Evolutionary conservation across 2,329 filamentous ascomycete genomes (phyloP).

Genomic region (Atkinsonella hypoxylon): DNA sequence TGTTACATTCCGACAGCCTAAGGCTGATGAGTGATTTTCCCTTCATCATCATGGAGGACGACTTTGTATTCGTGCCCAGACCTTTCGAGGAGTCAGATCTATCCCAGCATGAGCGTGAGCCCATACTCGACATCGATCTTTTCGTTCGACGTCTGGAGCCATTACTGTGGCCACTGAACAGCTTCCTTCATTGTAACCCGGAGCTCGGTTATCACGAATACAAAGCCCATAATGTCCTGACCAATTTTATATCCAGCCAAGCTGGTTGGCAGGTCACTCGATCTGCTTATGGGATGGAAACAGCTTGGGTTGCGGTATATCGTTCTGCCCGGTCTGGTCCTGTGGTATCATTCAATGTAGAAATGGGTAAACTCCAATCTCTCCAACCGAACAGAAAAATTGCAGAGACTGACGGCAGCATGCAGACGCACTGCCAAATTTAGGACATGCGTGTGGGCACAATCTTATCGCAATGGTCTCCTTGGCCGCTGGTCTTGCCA

Average conservation of each 20-base stretch:
- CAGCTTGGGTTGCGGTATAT: constrained; percentile 30
- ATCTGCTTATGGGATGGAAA: constrained; percentile 29
- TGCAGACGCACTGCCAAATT: constrained; percentile 26
- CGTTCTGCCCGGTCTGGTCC: constrained; percentile 23
- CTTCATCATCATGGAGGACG: no score
- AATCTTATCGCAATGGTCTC: constrained; percentile 32
- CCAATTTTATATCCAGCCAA: constrained; percentile 21
- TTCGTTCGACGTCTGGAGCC: constrained; percentile 8
- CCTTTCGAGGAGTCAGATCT: no score
- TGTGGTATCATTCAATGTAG: constrained; percentile 29
- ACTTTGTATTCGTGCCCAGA: no score
- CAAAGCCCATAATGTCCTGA: constrained; percentile 28
- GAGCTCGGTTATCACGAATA: constrained; percentile 29
- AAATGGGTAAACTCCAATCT: constrained; percentile 15
- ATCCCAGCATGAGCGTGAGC: neutral
- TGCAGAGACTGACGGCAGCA: neutral
- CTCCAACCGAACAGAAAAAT: neutral
- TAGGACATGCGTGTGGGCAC: constrained; percentile 43
- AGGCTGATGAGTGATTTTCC: no score
- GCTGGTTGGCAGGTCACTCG: constrained; percentile 26
- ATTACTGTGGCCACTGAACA: constrained; percentile 24
- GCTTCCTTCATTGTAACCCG: constrained; percentile 31
- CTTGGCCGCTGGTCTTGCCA: constrained; percentile 32
- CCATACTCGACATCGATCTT: constrained; percentile 29
- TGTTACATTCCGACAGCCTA: no score